A percentile compares a stretch with the other conserved stretches of the same genome.
These are phyloP conservation scores for Canna indica DNA, from an alignment of 176 grass and related monocot genomes.

Conservation along the genomic window DNA sequence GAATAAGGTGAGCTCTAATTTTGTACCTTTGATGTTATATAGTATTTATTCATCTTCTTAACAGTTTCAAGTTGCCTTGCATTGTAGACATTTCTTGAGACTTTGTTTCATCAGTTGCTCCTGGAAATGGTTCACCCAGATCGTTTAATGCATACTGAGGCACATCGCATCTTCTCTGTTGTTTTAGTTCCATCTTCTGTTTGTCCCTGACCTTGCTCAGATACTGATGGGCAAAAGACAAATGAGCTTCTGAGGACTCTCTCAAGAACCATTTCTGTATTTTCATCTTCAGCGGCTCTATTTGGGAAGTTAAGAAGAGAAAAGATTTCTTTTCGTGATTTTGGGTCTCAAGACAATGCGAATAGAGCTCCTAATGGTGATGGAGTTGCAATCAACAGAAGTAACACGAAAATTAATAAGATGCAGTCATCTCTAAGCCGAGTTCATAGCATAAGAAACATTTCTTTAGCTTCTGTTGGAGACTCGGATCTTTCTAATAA, in stretches of 20 bases:
- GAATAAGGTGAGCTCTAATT: slow-evolving; percentile 47
- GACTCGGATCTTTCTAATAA: slow-evolving; percentile 32
- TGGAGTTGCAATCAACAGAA: slow-evolving; percentile 29
- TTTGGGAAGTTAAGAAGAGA: slow-evolving; percentile 90
- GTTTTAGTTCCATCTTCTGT: slow-evolving; percentile 95
- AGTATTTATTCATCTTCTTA: slow-evolving; percentile 8
- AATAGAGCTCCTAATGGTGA: too few relatives aligned
- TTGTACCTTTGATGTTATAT: background rate
- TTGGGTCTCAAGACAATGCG: slow-evolving; percentile 19
- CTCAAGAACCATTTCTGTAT: slow-evolving; percentile 72
- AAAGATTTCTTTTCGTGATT: slow-evolving; percentile 49
- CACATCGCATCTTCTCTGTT: slow-evolving; percentile 78
- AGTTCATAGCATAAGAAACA: slow-evolving; percentile 29
- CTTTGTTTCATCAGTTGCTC: slow-evolving; percentile 88
- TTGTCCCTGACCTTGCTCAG: slow-evolving; percentile 41
- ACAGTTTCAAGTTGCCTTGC: background rate
- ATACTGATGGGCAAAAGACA: slow-evolving; percentile 18
- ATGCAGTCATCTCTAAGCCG: slow-evolving; percentile 48
- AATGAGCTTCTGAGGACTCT: slow-evolving; percentile 58
- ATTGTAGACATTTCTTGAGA: slow-evolving; percentile 73
- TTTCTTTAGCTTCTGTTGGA: slow-evolving; percentile 14
- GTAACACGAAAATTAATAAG: slow-evolving; percentile 45
- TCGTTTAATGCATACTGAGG: slow-evolving; percentile 62
- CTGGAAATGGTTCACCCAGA: slow-evolving; percentile 85
- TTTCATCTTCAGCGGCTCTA: slow-evolving; percentile 92